phyloP scores from a whole-genome alignment of 2,329 filamentous ascomycete genomes.

The Myriosclerotinia duriaeana region DNA sequence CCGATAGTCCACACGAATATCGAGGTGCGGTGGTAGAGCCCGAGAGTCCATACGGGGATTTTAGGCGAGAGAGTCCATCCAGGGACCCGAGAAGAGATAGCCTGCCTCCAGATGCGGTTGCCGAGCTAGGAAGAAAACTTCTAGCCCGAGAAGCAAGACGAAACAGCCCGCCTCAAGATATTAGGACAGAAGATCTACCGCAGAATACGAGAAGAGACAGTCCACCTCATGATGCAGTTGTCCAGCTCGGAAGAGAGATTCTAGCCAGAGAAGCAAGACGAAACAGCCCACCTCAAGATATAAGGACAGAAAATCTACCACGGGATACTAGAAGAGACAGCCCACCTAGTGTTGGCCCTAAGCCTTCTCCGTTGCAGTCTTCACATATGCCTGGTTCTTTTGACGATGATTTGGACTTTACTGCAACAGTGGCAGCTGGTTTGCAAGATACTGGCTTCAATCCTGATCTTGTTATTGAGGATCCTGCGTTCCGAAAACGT shows the following conservation, averaged over 20 bases:
- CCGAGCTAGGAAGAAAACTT: conserved; percentile 4
- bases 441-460: conserved; percentile 69
- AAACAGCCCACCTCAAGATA: conserved; percentile 12
- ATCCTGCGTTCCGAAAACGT: conserved; percentile 62
- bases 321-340: conserved; percentile 31
- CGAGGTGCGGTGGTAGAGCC: conserved; percentile 31
- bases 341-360: conserved; percentile 57
- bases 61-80: conserved; percentile 24
- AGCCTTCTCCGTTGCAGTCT: conserved; percentile 45
- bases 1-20: conserved; percentile 28
- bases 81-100: not conserved
- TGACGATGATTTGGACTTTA: conserved; percentile 66
- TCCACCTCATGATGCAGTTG: not conserved
- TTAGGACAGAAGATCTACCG: conserved; percentile 4
- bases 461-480: conserved; percentile 66
- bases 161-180: conserved; percentile 8
- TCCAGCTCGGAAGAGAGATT: not conserved
- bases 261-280: conserved; percentile 12
- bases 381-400: conserved; percentile 64
- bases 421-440: conserved; percentile 67
- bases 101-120: not conserved
- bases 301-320: not conserved
- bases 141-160: not conserved
- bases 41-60: conserved; percentile 28
- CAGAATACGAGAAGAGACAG: conserved; percentile 3